Conservation (phyloP, 2,329 filamentous ascomycete genomes). For the Aspergillus quadricinctus region DNA sequence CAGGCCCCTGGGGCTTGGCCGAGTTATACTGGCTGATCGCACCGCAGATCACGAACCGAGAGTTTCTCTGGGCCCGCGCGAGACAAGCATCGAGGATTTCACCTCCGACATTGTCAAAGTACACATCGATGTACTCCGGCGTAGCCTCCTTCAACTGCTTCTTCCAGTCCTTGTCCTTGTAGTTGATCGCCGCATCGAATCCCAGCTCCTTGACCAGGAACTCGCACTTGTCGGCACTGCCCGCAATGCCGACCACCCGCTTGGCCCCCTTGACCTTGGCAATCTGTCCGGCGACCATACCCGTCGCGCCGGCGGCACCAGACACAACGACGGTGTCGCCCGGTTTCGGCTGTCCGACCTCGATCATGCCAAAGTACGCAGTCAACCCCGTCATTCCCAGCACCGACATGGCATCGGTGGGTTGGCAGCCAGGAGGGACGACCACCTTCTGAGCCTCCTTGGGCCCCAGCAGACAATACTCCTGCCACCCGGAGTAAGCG, state of each 20-base stretch:
- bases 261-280: slow-evolving; percentile 66
- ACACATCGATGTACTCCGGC: slow-evolving; percentile 60
- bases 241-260: slow-evolving; percentile 61
- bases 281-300: slow-evolving; percentile 72
- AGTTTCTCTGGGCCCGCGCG: slow-evolving; percentile 55
- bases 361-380: slow-evolving; percentile 69
- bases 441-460: slow-evolving; percentile 46
- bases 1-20: slow-evolving; percentile 52
- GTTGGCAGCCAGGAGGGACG: slow-evolving; percentile 44
- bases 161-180: slow-evolving; percentile 61
- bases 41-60: slow-evolving; percentile 69
- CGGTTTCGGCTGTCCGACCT: slow-evolving; percentile 62
- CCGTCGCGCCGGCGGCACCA: slow-evolving; percentile 73
- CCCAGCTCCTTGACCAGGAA: slow-evolving; percentile 63
- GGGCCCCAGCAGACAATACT: slow-evolving; percentile 57
- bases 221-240: slow-evolving; percentile 61
- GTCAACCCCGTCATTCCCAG: slow-evolving; percentile 67
- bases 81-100: slow-evolving; percentile 66
- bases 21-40: slow-evolving; percentile 66
- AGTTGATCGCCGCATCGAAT: slow-evolving; percentile 65
- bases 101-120: slow-evolving; percentile 70
- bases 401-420: slow-evolving; percentile 59
- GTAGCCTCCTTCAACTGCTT: slow-evolving; percentile 59
- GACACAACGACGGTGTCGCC: slow-evolving; percentile 74
- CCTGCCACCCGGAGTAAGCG: slow-evolving; percentile 59